Evolutionary conservation across 805 yeast genomes (phyloP).

Genomic region (Candida railenensis): DNA sequence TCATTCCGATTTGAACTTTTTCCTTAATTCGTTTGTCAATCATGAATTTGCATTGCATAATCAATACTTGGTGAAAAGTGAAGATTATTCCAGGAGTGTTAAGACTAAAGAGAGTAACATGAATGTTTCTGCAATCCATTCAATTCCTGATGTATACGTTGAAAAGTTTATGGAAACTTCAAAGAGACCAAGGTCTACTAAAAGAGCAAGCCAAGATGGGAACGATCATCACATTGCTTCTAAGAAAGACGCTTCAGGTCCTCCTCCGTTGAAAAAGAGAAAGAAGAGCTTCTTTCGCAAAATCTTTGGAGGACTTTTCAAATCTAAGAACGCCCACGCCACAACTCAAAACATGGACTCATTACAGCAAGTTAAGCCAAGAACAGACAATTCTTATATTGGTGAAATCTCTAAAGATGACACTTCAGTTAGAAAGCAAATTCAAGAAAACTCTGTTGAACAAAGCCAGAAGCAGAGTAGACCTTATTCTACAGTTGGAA

Average conservation of each 20-base stretch:
- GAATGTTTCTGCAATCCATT: neutral
- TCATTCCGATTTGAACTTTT: constrained; percentile 15
- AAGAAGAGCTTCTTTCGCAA: constrained; percentile 2
- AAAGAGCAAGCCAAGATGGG: neutral
- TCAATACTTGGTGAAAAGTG: neutral
- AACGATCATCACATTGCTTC: neutral
- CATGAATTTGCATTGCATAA: neutral
- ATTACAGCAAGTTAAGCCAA: neutral
- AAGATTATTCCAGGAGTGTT: constrained; percentile 2
- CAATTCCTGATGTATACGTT: constrained; percentile 5
- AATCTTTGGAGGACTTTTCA: neutral
- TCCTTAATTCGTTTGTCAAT: constrained; percentile 8
- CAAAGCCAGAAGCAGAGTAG: too few species aligned
- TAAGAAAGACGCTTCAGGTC: neutral
- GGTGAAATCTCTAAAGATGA: neutral
- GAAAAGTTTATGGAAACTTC: neutral
- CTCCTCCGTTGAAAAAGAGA: constrained; percentile 2
- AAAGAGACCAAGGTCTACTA: neutral
- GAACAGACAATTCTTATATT: neutral
- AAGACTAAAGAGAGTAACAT: neutral
- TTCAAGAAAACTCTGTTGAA: neutral
- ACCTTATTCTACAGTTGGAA: neutral
- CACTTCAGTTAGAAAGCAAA: neutral
- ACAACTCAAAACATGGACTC: too few species aligned
- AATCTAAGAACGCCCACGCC: neutral